These are phyloP conservation scores for Trypethelium eluteriae DNA, from an alignment of 495 filamentous ascomycete genomes.

Conservation along the genomic window DNA sequence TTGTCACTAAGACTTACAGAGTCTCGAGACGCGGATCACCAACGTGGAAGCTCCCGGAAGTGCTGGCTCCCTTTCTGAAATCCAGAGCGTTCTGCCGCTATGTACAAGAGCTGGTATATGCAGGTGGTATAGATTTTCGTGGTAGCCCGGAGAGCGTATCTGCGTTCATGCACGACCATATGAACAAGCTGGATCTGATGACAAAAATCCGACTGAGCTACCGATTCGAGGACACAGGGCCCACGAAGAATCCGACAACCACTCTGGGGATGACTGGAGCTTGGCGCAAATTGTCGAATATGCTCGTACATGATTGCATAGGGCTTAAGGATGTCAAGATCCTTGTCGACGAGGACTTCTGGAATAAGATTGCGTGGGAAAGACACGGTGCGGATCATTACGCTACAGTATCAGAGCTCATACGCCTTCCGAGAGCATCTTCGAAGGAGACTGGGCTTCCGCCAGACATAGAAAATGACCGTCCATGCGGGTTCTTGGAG, in stretches of 20 bases:
- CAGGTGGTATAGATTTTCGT: not conserved
- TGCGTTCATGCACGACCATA: constrained; percentile 2
- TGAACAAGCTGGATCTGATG: not conserved
- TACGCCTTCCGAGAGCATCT: not conserved
- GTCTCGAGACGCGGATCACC: not conserved
- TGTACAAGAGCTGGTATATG: not conserved
- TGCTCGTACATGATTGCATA: constrained; percentile 3
- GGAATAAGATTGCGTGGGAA: not conserved
- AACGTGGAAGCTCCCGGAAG: not conserved
- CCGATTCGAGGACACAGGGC: not conserved
- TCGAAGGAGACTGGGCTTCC: not conserved
- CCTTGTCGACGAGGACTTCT: not conserved
- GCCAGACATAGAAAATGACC: not conserved
- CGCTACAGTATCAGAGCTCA: not conserved
- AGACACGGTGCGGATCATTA: not conserved
- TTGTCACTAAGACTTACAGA: not conserved
- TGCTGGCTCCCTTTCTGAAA: not conserved
- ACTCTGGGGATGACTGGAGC: not conserved
- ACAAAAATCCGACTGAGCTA: not conserved
- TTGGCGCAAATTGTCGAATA: constrained; percentile 1
- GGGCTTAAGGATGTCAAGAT: not conserved
- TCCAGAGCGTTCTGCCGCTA: not conserved
- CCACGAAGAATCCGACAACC: too few relatives aligned
- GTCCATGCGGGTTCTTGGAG: not conserved
- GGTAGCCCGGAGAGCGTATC: constrained; percentile 4